phyloP scores from a whole-genome alignment of 345 rosid genomes.

The Bruguiera sexangula region DNA sequence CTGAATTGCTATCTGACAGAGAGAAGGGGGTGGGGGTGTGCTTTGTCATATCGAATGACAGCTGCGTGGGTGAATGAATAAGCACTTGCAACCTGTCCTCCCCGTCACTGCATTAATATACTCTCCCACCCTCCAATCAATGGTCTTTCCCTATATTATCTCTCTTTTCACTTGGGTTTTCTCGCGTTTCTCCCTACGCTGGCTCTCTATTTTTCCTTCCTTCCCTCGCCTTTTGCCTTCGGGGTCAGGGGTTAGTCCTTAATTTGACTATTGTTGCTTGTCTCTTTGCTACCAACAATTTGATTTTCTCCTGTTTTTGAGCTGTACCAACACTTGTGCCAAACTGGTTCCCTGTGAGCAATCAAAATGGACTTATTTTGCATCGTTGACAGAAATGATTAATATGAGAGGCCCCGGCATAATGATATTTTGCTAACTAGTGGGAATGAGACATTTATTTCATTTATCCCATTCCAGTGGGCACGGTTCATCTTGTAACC shows the following conservation, averaged over 20 bases:
- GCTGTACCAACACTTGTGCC: conserved; percentile 15
- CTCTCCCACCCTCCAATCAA: conserved; percentile 42
- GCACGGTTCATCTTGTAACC: no score
- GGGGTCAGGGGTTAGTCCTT: background rate
- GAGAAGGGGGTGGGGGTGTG: conserved; percentile 19
- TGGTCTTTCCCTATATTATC: background rate
- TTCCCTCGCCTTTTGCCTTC: no score
- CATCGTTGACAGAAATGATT: background rate
- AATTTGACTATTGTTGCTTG: background rate
- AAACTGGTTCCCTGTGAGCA: background rate
- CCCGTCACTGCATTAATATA: conserved; percentile 54
- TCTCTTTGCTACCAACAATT: background rate
- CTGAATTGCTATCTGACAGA: conserved; percentile 44
- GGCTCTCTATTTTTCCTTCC: background rate
- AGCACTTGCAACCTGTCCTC: conserved; percentile 49
- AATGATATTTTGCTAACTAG: no score
- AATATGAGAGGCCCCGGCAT: background rate
- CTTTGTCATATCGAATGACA: conserved; percentile 46
- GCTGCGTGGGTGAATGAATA: conserved; percentile 35
- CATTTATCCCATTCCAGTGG: no score
- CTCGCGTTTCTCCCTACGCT: background rate
- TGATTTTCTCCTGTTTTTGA: conserved; percentile 13
- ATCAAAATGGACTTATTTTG: background rate
- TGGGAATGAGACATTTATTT: no score
- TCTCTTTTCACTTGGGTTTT: background rate